Base-by-base conservation (phyloP, 306 rosid species). In the Dryas drummondii region DNA sequence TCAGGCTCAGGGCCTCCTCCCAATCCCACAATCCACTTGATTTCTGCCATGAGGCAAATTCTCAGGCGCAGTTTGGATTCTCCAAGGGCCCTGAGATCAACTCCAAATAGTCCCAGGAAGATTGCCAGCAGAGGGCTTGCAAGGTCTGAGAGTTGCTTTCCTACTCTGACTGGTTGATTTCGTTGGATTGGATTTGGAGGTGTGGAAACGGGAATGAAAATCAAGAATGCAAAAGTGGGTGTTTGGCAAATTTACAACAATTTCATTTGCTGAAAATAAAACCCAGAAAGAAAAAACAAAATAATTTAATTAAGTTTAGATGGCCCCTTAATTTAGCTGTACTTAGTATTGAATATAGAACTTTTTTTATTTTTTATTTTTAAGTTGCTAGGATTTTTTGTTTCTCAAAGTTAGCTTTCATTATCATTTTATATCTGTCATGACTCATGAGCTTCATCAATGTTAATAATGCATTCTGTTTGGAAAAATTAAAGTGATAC, bases 11-110 rank as follows among this genome's bases (percentile, higher is more conserved):
- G 87, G 5, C 98, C 98, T 47, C 97, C 96, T 52, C 84, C 83
- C 14, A 82, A 94, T 70, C 94, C 98, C 1, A 70, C 97, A 4
- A 76, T 82, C 41, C 94, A 86, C 84, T 84, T 94, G 84, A 91
- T 94, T 13, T 82, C 91, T 10, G 97, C 98, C 26, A 81, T 94
- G 96, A 91, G 90, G 71, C 97, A 91, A 68, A 88, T 94, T 86
- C 93, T 94, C 55, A 83, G 91, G 51, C 80, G 87, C 64, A 91
- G 88, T 82, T 83, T 94, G 83, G 96, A 91, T 67, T 91, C 97
- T 42, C 91, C 98, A 1, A 87, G 91, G 66, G 87, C 56, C 7
- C 12, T 86, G 58, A 82, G 91, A 78, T 90, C 96, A 10, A 82
- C 88, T 6, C 88, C 93, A 22, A 70, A 49, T 75, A 88, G 96